Evolutionary conservation across 371 early-diverging fungal genomes (phyloP), one percentile per base, ranked within the genome.

Genomic region (Circinella umbellata): DNA sequence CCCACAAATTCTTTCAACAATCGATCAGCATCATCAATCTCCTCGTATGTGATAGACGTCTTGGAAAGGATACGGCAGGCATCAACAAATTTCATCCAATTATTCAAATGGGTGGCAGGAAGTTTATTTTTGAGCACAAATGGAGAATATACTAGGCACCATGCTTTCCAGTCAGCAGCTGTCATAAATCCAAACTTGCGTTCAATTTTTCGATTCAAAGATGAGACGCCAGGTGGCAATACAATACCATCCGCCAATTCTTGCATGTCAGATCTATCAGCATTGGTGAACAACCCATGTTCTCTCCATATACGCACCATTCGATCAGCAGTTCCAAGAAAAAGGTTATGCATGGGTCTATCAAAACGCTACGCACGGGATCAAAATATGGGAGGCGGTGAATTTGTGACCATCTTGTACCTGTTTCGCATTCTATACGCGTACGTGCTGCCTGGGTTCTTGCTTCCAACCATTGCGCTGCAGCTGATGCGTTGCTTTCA

Each of bases 321-420:
- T 18, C 68, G 17, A 18, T 64, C 64, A 1, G 68, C 61, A 17
- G 66, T 64, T 4, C 69, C 69, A 34, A 69, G 48, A 37, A 60
- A 67, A 11, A 61, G 35, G 39, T 69, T 67, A 57, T 73, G 73
- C 67, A 66, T 10, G 66, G 42, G 51, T 73, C 73, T 11, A 73
- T 47, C 5, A 60, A 42, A 4, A 46, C 59, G 46, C 18, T 53
- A 8, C 67, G 49, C 15, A 54, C 54, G 7, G 60, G 51, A 63
- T 67, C 70, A 57, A 73, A 69, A 38, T 69, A 73, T 4, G 4
- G 15, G 3, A 73, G 37, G 1, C 67, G 46, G 36, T 67, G 66
- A 3, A 73, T 35, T n/a, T 54, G 62, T n/a, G 55, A 54, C 62
- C 48, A 63, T n/a, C 69, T 61, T 9, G 59, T 59, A 46, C 67